Percentiles rank a stretch among this genome's conserved stretches.
phyloP scores from a whole-genome alignment of 2,329 filamentous ascomycete genomes.

The Epichloe scottii region DNA sequence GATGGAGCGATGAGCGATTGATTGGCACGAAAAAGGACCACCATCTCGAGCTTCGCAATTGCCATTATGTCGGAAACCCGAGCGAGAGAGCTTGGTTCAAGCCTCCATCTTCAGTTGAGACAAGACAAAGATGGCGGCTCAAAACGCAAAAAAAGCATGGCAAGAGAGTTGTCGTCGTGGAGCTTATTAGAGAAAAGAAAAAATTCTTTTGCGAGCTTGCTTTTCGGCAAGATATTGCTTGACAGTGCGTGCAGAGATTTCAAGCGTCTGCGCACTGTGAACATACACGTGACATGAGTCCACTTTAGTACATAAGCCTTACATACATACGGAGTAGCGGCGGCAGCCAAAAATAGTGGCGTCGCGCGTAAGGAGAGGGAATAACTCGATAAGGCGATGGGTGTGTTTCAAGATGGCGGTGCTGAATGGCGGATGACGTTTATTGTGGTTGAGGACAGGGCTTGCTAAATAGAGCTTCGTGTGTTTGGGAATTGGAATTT shows the following conservation, averaged over 20 bases:
- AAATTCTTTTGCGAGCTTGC: neutral
- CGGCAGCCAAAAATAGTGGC: neutral
- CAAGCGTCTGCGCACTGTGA: conserved; percentile 15
- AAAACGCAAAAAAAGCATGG: too few relatives aligned
- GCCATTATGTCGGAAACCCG: neutral
- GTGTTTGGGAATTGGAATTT: too few relatives aligned
- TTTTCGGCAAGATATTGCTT: conserved; percentile 18
- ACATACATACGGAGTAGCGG: neutral
- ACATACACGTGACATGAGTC: conserved; percentile 12
- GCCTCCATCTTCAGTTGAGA: neutral
- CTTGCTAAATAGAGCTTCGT: too few relatives aligned
- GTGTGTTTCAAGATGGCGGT: neutral
- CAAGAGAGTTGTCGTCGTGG: neutral
- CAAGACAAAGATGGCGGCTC: too few relatives aligned
- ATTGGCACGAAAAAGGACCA: neutral
- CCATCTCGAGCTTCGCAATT: neutral
- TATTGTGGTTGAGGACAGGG: too few relatives aligned
- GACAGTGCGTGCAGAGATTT: conserved; percentile 21
- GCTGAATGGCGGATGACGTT: too few relatives aligned
- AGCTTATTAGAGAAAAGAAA: neutral
- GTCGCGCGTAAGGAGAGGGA: neutral
- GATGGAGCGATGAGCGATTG: too few relatives aligned
- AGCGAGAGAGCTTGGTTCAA: neutral
- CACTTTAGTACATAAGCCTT: neutral
- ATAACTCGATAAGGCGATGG: neutral